Base-by-base conservation (phyloP, 805 yeast species). In the Candida corydali region DNA sequence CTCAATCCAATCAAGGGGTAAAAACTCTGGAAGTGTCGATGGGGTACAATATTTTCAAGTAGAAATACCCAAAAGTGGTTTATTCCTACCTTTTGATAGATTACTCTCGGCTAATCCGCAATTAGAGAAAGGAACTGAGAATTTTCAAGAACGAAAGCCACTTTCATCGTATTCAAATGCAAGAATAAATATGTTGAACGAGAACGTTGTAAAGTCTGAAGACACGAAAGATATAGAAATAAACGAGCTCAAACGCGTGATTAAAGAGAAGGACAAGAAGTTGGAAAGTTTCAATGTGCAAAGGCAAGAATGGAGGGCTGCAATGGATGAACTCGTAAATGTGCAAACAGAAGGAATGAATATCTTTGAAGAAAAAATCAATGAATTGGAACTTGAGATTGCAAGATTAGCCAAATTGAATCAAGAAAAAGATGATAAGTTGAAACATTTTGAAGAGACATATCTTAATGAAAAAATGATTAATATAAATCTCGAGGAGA, bases 1-100 rank as follows among this genome's bases (percentile, higher is more conserved):
- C 1, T 49, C 55, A 14, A 72, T 76, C 27, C 62, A 74, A 0
- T 53, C 65, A 4, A 66, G 76, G 37, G 98, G 98, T 16, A 85
- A 86, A 57, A 93, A 91, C 52, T 75, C 78, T 37, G 98, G 98
- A n/a, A 73, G 75, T 28, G 87, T 80, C 30, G 75, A 81, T 39
- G 95, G 95, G 0, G 54, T 64, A 6, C 65, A 65, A 37, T 88
- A 88, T 54, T 89, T 89, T 52, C 64, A 66, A 4, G 86, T 89
- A 0, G 59, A 65, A 5, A 60, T 52, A 24, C 83, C 88, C 0
- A 73, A 73, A 39, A 69, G 87, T 14, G 97, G 97, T 0, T 58
- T 89, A 19, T 89, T 89, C 50, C 68, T 89, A 32, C 80, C 79
- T 2, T 76, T 69, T 51, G 75, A 65, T 34, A 71, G 71, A 32